phyloP scores from a whole-genome alignment of 208 protist species.

The Blechomonas ayalai region DNA sequence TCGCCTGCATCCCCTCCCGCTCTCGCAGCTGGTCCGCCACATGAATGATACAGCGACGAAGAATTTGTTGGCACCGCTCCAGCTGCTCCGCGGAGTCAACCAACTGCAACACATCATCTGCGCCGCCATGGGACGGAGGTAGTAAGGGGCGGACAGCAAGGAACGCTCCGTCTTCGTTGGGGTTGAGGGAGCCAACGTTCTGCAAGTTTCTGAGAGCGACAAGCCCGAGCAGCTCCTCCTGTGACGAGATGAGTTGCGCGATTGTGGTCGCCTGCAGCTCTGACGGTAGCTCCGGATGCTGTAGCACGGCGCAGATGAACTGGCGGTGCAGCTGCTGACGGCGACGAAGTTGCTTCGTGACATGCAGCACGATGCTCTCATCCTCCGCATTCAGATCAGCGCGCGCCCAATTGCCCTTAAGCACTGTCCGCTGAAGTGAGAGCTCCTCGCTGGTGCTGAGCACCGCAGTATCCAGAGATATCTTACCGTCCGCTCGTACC shows the following conservation, averaged over 20 bases:
- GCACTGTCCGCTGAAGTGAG: slow-evolving; percentile 6
- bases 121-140: neutral
- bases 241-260: slow-evolving; percentile 54
- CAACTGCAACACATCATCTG: slow-evolving; percentile 6
- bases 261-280: slow-evolving; percentile 34
- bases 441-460: slow-evolving; percentile 36
- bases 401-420: slow-evolving; percentile 65
- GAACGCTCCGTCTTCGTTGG: slow-evolving; percentile 5
- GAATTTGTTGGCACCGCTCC: slow-evolving; percentile 48
- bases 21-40: slow-evolving; percentile 39
- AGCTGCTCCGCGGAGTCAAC: slow-evolving; percentile 22
- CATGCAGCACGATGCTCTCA: slow-evolving; percentile 61
- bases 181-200: slow-evolving; percentile 41
- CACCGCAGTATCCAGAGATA: slow-evolving; percentile 60
- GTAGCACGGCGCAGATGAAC: slow-evolving; percentile 59
- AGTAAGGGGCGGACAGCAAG: slow-evolving; percentile 11
- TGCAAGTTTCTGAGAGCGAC: slow-evolving; percentile 61
- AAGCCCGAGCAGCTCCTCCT: slow-evolving; percentile 59
- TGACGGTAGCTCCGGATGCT: slow-evolving; percentile 18
- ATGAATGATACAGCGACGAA: slow-evolving; percentile 39
- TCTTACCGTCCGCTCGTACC: slow-evolving; percentile 31
- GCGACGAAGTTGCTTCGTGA: slow-evolving; percentile 48
- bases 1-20: neutral
- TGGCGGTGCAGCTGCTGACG: slow-evolving; percentile 66
- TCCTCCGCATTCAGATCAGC: slow-evolving; percentile 62